Percentiles rank a stretch among this genome's conserved stretches.
These are phyloP conservation scores for Auricularia cornea DNA, from an alignment of 768 basidiomycete genomes.

Conservation along the genomic window DNA sequence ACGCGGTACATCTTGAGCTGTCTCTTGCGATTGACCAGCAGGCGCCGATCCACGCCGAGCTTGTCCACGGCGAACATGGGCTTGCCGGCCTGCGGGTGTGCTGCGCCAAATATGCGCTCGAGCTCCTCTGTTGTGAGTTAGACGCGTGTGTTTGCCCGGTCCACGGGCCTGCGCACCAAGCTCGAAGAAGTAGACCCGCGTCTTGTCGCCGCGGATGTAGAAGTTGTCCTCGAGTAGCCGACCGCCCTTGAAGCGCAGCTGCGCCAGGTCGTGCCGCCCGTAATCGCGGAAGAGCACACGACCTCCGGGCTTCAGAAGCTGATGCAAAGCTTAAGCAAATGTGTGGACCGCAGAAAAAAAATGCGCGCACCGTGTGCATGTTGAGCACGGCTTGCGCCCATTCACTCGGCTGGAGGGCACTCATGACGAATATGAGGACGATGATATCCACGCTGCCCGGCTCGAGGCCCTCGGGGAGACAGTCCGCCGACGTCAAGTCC, in stretches of 20 bases:
- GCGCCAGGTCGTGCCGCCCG: conserved; percentile 89
- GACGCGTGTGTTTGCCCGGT: conserved; percentile 8
- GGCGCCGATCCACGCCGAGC: conserved; percentile 79
- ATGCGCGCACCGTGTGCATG: conserved; percentile 50
- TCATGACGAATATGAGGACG: conserved; percentile 89
- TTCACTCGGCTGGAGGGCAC: conserved; percentile 87
- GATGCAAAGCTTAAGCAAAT: background rate
- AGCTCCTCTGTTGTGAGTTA: conserved; percentile 51
- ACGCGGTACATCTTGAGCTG: conserved; percentile 96
- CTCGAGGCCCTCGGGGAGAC: conserved; percentile 53
- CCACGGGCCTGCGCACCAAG: conserved; percentile 41
- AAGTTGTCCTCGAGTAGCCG: conserved; percentile 89
- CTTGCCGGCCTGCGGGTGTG: conserved; percentile 15
- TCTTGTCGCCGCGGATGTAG: conserved; percentile 95
- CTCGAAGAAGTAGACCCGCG: conserved; percentile 95
- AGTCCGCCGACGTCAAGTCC: conserved; percentile 67
- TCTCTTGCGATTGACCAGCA: conserved; percentile 88
- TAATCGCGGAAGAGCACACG: conserved; percentile 85
- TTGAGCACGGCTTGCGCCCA: conserved; percentile 81
- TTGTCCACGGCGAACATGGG: conserved; percentile 75
- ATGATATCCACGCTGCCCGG: conserved; percentile 76
- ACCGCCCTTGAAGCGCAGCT: conserved; percentile 83
- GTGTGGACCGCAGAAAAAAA: background rate
- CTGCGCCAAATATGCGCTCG: conserved; percentile 44
- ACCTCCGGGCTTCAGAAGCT: conserved; percentile 91